Percentiles rank a stretch among this genome's conserved stretches.
These are phyloP conservation scores for Lachnellula occidentalis DNA, from an alignment of 2,329 filamentous ascomycete genomes.

Conservation along the genomic window DNA sequence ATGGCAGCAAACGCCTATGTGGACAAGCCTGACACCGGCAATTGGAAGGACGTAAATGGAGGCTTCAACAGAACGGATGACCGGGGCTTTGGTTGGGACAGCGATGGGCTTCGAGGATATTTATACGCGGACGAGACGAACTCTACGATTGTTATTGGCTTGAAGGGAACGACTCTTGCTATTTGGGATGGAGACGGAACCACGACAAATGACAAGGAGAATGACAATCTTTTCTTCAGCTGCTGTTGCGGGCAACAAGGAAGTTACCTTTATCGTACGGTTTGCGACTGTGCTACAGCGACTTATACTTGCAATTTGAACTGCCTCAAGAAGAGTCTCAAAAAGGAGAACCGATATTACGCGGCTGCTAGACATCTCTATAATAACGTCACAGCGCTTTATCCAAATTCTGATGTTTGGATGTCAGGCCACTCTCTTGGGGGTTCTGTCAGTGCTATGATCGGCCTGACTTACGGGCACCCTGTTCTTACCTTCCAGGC, in stretches of 20 bases:
- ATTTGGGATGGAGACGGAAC: constrained; percentile 97
- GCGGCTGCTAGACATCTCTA: constrained; percentile 84
- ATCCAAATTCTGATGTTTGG: constrained; percentile 82
- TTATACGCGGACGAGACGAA: constrained; percentile 85
- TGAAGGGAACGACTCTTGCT: constrained; percentile 87
- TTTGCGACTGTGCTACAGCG: constrained; percentile 85
- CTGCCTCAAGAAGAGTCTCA: constrained; percentile 71
- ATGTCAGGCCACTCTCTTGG: constrained; percentile 88
- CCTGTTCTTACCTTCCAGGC: constrained; percentile 92
- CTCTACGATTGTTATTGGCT: constrained; percentile 79
- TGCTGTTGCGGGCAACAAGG: constrained; percentile 96
- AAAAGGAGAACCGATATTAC: constrained; percentile 86
- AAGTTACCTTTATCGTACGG: constrained; percentile 82
- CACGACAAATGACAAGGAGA: constrained; percentile 94
- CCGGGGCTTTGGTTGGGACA: constrained; percentile 89
- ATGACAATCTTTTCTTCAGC: constrained; percentile 96
- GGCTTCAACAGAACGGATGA: constrained; percentile 79
- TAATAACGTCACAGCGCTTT: constrained; percentile 83
- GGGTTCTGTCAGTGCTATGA: constrained; percentile 79
- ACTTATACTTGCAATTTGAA: constrained; percentile 91
- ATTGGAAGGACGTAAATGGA: constrained; percentile 77
- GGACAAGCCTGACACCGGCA: constrained; percentile 59
- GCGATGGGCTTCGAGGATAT: constrained; percentile 83
- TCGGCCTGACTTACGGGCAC: constrained; percentile 85
- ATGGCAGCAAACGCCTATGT: constrained; percentile 92